A percentile compares a stretch with the other conserved stretches of the same genome.
Conservation (phyloP, 768 basidiomycete genomes). For the Pulveroboletus sp. region DNA sequence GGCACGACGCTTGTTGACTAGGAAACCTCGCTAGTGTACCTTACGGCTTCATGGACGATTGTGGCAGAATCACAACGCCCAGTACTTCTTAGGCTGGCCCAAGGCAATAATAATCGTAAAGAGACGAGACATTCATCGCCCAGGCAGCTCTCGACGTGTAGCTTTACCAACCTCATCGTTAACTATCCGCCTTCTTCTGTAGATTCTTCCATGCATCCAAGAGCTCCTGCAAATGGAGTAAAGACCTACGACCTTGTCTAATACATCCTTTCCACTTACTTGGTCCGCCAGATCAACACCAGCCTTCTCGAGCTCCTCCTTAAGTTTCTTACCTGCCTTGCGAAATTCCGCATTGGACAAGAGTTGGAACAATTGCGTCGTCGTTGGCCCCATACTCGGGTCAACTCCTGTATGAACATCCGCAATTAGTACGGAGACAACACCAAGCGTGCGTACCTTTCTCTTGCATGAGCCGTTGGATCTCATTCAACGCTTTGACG, state of each 20-base stretch:
- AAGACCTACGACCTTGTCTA: not conserved
- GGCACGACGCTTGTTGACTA: slow-evolving; percentile 1
- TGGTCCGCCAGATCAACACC: slow-evolving; percentile 55
- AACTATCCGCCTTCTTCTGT: slow-evolving; percentile 26
- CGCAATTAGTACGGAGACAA: not conserved
- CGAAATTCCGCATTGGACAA: slow-evolving; percentile 50
- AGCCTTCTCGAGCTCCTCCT: slow-evolving; percentile 50
- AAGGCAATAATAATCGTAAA: not conserved
- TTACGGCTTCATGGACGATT: not conserved
- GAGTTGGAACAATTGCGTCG: slow-evolving; percentile 51
- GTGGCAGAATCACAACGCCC: not conserved
- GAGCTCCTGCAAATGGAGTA: slow-evolving; percentile 37
- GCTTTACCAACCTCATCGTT: not conserved
- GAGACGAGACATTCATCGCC: not conserved
- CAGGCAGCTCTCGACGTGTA: not conserved
- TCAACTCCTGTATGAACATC: slow-evolving; percentile 41
- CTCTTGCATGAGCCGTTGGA: slow-evolving; percentile 43
- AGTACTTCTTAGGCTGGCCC: too few species aligned
- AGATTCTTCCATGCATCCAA: slow-evolving; percentile 36
- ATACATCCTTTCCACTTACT: slow-evolving; percentile 32
- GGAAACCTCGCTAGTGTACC: not conserved
- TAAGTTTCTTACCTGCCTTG: slow-evolving; percentile 40
- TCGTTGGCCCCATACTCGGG: slow-evolving; percentile 41
- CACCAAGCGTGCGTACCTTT: slow-evolving; percentile 34
- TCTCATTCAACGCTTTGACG: slow-evolving; percentile 41